Evolutionary conservation across 768 basidiomycete species (phyloP), one percentile per base, ranked within the genome.

Genomic region (Phylloporus rhodoxanthus): DNA sequence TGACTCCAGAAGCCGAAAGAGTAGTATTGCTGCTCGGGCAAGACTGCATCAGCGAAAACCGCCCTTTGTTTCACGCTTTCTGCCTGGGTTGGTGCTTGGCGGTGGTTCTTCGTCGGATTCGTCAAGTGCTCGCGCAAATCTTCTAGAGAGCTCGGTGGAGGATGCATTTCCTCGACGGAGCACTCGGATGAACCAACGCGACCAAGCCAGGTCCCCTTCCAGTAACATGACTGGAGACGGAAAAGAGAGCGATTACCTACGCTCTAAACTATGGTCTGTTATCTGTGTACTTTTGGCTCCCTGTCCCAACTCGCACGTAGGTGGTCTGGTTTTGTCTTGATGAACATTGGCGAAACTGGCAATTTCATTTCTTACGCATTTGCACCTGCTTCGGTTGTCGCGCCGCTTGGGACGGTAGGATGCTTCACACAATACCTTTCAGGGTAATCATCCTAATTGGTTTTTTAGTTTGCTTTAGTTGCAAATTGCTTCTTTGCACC

Each of bases 401-500:
- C 95, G 0, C 95, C 95, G 25, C 74, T 98, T 10, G 95, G 95
- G n/a, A 93, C 91, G 39, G 93, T 95, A 58, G 70, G 83, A 50
- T 20, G 5, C 69, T 37, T 19, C 9, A n/a, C 15, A 14, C 44
- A 7, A 32, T 32, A 26, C n/a, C 23, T 26, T 48, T 34, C 26
- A 21, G 14, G 23, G 17, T 23, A 43, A 43, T 43, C 37, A 15
- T 29, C 13, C 48, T 19, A 56, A 20, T 33, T 4, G 7, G 5
- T 29, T n/a, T 17, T 37, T 17, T 47, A 91, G 84, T 87, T 91
- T 66, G 91, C 92, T 2, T 74, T 97, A n/a, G 83, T 95, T 51
- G 91, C 95, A 13, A 98, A 98, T 65, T 97, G 93, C 61, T 75
- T 93, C 34, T 92, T 97, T 55, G 91, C 94, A 1, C 95, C 95